These are phyloP conservation scores for Fomitopsis pulvina DNA, from an alignment of 768 basidiomycete genomes.

Conservation along the genomic window DNA sequence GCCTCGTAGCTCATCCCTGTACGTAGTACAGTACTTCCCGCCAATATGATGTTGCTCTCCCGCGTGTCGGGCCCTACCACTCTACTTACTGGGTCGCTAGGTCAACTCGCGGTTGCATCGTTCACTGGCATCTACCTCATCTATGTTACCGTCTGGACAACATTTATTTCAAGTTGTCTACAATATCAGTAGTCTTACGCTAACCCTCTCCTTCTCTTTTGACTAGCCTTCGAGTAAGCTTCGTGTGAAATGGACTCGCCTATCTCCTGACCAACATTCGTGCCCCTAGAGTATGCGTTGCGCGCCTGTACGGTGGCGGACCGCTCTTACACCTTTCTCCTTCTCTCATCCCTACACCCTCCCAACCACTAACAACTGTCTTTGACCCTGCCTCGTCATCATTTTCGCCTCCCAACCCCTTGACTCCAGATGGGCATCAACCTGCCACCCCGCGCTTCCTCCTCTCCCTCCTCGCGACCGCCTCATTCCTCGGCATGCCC, in stretches of 20 bases:
- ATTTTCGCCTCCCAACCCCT: conserved; percentile 16
- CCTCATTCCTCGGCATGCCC: conserved; percentile 81
- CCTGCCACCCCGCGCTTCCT: conserved; percentile 77
- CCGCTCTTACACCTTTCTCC: conserved; percentile 67
- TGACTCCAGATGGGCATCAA: conserved; percentile 43
- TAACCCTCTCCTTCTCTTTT: not conserved
- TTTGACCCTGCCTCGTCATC: conserved; percentile 30
- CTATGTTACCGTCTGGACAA: no score
- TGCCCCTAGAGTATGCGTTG: conserved; percentile 66
- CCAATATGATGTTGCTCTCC: no score
- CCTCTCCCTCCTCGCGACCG: conserved; percentile 80
- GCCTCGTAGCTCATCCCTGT: not conserved
- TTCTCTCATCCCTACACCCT: conserved; percentile 54
- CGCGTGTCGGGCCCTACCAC: no score
- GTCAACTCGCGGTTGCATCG: no score
- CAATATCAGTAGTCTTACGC: no score
- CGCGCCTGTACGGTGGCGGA: conserved; percentile 82
- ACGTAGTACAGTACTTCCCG: not conserved
- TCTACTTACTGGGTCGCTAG: no score
- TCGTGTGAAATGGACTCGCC: not conserved
- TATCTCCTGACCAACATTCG: conserved; percentile 6
- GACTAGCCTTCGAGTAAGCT: conserved; percentile 81
- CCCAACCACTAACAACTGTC: conserved; percentile 67
- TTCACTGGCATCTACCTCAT: no score
- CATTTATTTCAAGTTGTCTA: no score